phyloP scores from a whole-genome alignment of 2,329 filamentous ascomycete species.

The Calycina herbarum region DNA sequence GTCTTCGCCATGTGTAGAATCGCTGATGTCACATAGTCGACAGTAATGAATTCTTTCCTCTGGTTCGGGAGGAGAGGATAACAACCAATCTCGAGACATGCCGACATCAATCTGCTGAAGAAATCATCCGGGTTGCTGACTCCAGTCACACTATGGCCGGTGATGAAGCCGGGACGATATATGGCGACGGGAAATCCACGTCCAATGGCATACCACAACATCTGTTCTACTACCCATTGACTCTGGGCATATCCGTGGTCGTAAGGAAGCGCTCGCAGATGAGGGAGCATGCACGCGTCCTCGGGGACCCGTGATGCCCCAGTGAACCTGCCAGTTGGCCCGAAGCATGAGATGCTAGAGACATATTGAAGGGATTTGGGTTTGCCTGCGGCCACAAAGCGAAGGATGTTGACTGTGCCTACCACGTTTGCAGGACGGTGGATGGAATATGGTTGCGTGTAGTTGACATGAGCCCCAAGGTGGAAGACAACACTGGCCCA shows the following conservation, averaged over 20 bases:
- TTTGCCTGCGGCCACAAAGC: conserved; percentile 4
- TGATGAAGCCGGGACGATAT: conserved; percentile 10
- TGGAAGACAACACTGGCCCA: conserved; percentile 9
- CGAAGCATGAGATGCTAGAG: conserved; percentile 1
- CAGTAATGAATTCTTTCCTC: conserved; percentile 5
- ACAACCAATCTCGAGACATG: not conserved
- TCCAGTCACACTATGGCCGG: conserved; percentile 2
- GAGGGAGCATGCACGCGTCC: conserved; percentile 1
- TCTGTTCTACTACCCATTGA: conserved; percentile 3
- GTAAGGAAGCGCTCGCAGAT: conserved; percentile 4
- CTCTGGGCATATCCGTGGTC: conserved; percentile 8
- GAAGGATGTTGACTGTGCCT: conserved; percentile 5
- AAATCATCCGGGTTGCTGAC: conserved; percentile 8
- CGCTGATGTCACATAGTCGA: conserved; percentile 4
- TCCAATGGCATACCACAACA: not conserved
- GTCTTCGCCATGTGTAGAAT: conserved; percentile 5
- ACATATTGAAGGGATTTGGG: conserved; percentile 6
- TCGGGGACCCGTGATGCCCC: not conserved
- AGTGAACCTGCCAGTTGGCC: not conserved
- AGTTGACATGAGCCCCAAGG: conserved; percentile 2
- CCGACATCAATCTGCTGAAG: not conserved
- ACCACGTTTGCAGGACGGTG: conserved; percentile 6
- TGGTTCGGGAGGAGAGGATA: conserved; percentile 5
- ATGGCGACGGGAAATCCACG: conserved; percentile 8
- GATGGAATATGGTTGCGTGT: conserved; percentile 4